phyloP scores from a whole-genome alignment of 129 eudicot genomes.

The Flaveria linearis region DNA sequence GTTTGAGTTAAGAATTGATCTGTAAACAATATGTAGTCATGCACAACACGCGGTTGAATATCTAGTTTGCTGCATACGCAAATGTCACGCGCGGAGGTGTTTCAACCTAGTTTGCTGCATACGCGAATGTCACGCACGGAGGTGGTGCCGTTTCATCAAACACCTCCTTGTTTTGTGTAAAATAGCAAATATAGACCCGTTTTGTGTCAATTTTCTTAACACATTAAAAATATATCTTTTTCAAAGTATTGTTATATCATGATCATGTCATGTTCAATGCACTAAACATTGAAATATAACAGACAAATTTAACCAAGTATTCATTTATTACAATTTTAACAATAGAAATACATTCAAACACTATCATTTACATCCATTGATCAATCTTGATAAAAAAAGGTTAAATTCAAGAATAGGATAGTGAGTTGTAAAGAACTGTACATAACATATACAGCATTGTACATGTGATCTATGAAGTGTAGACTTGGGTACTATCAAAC shows the following conservation, averaged over 20 bases:
- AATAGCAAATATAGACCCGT: too few species aligned
- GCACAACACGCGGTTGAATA: background rate
- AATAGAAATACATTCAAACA: background rate
- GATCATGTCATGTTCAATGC: background rate
- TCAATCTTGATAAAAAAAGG: background rate
- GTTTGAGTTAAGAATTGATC: background rate
- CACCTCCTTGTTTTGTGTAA: background rate
- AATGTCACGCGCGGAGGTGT: background rate
- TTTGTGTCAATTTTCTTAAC: too few species aligned
- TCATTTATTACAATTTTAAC: background rate
- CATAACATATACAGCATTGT: constrained; percentile 22
- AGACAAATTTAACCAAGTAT: background rate
- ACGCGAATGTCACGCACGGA: background rate
- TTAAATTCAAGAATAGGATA: background rate
- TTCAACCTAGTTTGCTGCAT: background rate
- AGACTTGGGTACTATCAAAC: constrained; percentile 17
- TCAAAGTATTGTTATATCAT: background rate
- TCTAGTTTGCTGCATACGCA: background rate
- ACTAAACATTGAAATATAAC: background rate
- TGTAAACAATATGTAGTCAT: background rate
- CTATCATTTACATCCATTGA: background rate
- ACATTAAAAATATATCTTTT: too few species aligned
- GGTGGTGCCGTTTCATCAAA: background rate
- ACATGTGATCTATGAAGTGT: constrained; percentile 11
- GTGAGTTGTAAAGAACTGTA: constrained; percentile 13